These are phyloP conservation scores for Hyaloscypha bicolor DNA, from an alignment of 495 filamentous ascomycete genomes.

Conservation along the genomic window DNA sequence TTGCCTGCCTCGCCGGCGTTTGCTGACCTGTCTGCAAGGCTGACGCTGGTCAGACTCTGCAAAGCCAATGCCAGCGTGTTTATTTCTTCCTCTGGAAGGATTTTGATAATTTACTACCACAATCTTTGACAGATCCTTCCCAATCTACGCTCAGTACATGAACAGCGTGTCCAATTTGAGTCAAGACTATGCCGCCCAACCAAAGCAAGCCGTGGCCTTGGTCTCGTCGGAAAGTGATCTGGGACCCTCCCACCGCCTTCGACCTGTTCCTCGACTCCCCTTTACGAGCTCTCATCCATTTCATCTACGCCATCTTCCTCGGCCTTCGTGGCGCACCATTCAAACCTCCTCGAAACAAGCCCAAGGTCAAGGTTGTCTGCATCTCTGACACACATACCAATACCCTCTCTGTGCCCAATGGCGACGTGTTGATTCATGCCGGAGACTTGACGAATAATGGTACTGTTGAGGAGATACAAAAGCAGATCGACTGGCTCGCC, in stretches of 20 bases:
- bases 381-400: conserved; percentile 85
- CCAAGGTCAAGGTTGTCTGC: conserved; percentile 75
- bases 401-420: conserved; percentile 64
- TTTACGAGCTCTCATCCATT: conserved; percentile 39
- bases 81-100: not conserved
- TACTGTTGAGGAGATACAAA: conserved; percentile 70
- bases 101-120: not conserved
- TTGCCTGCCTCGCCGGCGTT: not conserved
- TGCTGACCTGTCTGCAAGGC: not conserved
- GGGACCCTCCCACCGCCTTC: conserved; percentile 53
- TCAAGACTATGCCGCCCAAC: not conserved
- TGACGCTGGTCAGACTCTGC: not conserved
- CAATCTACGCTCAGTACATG: not conserved
- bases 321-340: conserved; percentile 64
- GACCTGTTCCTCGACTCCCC: conserved; percentile 55
- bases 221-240: conserved; percentile 37
- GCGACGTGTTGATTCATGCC: conserved; percentile 87
- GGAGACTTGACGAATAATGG: conserved; percentile 82
- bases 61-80: not conserved
- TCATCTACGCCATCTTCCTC: conserved; percentile 63
- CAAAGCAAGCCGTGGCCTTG: conserved; percentile 26
- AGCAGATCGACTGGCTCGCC: conserved; percentile 77
- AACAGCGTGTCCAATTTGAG: not conserved
- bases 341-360: conserved; percentile 49
- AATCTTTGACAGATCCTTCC: not conserved